These are phyloP conservation scores for Beta corolliflora DNA, from an alignment of 179 eudicot species.

Conservation along the genomic window DNA sequence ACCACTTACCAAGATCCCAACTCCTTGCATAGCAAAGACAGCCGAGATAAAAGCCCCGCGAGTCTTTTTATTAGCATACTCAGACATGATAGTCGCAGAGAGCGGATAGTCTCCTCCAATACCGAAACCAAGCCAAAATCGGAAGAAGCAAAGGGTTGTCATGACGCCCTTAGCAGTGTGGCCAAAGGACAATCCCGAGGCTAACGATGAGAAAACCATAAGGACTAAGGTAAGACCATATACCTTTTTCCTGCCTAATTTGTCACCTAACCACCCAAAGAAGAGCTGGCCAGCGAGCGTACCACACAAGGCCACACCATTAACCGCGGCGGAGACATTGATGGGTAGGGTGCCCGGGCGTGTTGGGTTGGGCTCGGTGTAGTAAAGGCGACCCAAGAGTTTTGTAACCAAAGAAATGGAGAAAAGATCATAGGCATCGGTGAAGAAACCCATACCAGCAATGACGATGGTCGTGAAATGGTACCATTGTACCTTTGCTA, in stretches of 20 bases:
- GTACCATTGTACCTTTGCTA: constrained; percentile 50
- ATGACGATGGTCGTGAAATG: constrained; percentile 51
- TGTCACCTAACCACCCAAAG: constrained; percentile 61
- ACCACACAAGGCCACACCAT: constrained; percentile 52
- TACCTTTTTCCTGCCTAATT: constrained; percentile 42
- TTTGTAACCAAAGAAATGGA: constrained; percentile 48
- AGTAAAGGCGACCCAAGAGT: constrained; percentile 48
- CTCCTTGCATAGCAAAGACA: constrained; percentile 61
- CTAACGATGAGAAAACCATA: constrained; percentile 40
- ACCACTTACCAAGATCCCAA: constrained; percentile 50
- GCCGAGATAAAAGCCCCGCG: constrained; percentile 55
- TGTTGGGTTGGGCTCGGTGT: constrained; percentile 32
- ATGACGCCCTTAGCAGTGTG: constrained; percentile 29
- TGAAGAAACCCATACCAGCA: constrained; percentile 60
- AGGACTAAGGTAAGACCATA: constrained; percentile 46
- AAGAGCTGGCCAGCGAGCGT: constrained; percentile 29
- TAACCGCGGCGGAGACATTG: constrained; percentile 39
- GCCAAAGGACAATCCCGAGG: constrained; percentile 46
- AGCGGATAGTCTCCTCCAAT: constrained; percentile 30
- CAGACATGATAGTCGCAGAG: constrained; percentile 18
- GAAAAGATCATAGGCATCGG: constrained; percentile 54
- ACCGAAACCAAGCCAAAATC: constrained; percentile 62
- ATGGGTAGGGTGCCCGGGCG: constrained; percentile 42
- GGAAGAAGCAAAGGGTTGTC: constrained; percentile 50
- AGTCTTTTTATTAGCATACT: constrained; percentile 36